Conservation (phyloP, 2,329 filamentous ascomycete genomes). For the Eutypella sp. region DNA sequence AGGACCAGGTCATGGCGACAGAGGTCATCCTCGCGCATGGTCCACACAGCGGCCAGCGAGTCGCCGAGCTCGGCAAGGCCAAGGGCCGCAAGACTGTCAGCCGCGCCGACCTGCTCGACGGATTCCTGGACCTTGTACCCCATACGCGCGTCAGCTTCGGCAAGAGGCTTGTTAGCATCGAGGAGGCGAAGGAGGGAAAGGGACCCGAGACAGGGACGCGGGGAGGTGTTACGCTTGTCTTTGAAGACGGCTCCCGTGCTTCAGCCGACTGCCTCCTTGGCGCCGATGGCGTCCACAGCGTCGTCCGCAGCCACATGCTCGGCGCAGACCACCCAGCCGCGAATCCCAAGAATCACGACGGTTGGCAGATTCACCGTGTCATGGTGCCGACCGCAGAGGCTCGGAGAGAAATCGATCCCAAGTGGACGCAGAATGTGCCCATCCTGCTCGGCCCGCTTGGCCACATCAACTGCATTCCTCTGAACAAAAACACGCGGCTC, state of each 20-base stretch:
- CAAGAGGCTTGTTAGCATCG: conserved; percentile 17
- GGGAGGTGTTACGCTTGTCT: conserved; percentile 12
- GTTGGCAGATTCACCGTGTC: conserved; percentile 26
- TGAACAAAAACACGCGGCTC: conserved; percentile 28
- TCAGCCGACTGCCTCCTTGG: conserved; percentile 28
- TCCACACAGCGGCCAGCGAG: conserved; percentile 13
- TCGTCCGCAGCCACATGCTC: conserved; percentile 25
- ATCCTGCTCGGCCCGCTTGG: conserved; percentile 28
- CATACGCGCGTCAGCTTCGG: conserved; percentile 17
- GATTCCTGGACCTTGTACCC: conserved; percentile 22
- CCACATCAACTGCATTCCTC: conserved; percentile 28
- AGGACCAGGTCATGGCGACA: conserved; percentile 27
- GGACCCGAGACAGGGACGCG: not conserved
- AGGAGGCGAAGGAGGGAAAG: conserved; percentile 3
- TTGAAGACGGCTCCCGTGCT: conserved; percentile 22
- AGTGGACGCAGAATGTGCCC: conserved; percentile 26
- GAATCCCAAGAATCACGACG: conserved; percentile 27
- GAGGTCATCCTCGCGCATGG: conserved; percentile 28
- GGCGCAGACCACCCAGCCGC: conserved; percentile 25
- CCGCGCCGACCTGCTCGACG: conserved; percentile 26
- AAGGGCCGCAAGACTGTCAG: conserved; percentile 29
- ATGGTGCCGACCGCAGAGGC: conserved; percentile 24
- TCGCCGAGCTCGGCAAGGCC: conserved; percentile 28
- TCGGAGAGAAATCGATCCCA: conserved; percentile 19
- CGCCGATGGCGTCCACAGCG: conserved; percentile 31